Evolutionary conservation across 1,139 yeast species (phyloP), one percentile per base, ranked within the genome.

Genomic region (Trichomonascaceae sp.): DNA sequence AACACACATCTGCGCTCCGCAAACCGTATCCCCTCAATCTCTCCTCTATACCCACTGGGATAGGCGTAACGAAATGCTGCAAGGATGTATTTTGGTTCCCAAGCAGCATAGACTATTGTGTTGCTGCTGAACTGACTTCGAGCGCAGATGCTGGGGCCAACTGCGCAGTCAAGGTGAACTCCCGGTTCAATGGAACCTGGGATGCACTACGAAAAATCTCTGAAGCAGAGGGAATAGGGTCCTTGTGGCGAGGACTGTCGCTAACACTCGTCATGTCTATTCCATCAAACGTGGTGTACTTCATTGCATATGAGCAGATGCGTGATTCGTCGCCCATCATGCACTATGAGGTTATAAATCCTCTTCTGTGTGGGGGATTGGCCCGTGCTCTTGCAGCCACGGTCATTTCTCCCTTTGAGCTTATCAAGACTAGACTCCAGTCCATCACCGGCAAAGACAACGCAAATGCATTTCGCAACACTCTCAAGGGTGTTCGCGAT

Each of bases 271-370:
- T 84, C 16, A 92, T 89, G 94, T 84, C 96, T 0, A 64, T 87
- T 0, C 99, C 99, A 0, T 72, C 96, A 1, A 89, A 87, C 48
- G 81, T 89, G 37, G 89, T 89, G 5, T 92, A 89, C 52, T 89
- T 85, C 58, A 80, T 93, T 2, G 95, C 97, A 0, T 89, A 89
- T 52, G 99, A 89, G 47, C 71, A 78, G 41, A 62, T 87, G 31
- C 60, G 94, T 44, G 95, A 84, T 47, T 62, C 64, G 18, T 76
- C 89, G 1, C 87, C 89, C 0, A 49, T 82, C 14, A 50, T 56
- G 13, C 29, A 33, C 11, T 47, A 62, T 13, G 64, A 60, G 1
- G 50, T 66, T 1, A 38, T 80, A 15, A 85, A 82, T 44, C 96
- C 98, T 1, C 59, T 89, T 34, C 27, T 82, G 0, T 84, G 96